These are phyloP conservation scores for Phaeosphaeriaceae sp. DNA, from an alignment of 2,329 filamentous ascomycete species.

Conservation along the genomic window DNA sequence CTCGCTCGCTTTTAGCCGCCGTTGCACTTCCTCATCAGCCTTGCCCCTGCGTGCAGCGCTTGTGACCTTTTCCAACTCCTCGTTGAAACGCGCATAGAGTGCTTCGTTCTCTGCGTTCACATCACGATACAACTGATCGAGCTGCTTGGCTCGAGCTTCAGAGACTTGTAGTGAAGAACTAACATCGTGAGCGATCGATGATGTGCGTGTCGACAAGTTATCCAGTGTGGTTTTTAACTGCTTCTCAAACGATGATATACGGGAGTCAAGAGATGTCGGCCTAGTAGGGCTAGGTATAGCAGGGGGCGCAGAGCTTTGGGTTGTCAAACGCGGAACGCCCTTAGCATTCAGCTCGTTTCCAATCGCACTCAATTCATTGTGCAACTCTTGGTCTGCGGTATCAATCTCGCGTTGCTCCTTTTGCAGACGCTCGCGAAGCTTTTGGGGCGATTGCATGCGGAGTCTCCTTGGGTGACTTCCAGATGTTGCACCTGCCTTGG, in stretches of 20 bases:
- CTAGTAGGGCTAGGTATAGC: constrained; percentile 22
- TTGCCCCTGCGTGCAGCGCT: constrained; percentile 73
- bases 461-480: constrained; percentile 37
- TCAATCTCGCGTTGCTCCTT: constrained; percentile 78
- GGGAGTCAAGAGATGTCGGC: constrained; percentile 55
- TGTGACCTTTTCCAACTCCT: constrained; percentile 84
- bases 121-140: constrained; percentile 90
- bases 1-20: constrained; percentile 71
- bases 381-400: constrained; percentile 71
- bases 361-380: constrained; percentile 79
- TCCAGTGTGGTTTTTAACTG: constrained; percentile 60
- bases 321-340: constrained; percentile 38
- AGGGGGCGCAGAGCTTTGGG: constrained; percentile 37
- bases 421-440: constrained; percentile 80
- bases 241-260: constrained; percentile 71
- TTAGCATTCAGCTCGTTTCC: constrained; percentile 73
- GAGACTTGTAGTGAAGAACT: constrained; percentile 73
- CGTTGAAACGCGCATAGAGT: constrained; percentile 89
- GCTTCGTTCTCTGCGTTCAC: constrained; percentile 89
- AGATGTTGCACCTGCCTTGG: constrained; percentile 28
- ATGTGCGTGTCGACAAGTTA: constrained; percentile 41
- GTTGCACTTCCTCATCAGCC: constrained; percentile 78
- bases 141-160: constrained; percentile 78
- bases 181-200: constrained; percentile 71
- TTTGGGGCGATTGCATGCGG: constrained; percentile 66